phyloP scores from a whole-genome alignment of 2,329 filamentous ascomycete species.

The Pestalotiopsis sp. region DNA sequence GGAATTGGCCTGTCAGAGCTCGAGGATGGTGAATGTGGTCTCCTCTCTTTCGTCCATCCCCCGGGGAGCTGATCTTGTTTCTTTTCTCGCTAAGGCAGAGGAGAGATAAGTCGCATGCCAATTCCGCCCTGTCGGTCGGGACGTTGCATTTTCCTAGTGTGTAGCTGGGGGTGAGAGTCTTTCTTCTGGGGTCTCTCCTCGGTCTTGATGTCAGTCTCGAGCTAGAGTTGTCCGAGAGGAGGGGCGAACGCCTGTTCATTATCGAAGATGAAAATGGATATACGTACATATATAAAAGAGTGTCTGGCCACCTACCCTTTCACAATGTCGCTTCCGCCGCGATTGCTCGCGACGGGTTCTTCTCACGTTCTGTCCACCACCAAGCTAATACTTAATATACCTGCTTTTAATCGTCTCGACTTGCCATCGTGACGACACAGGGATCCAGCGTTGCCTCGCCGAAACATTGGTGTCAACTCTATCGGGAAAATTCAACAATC shows the following conservation, averaged over 20 bases:
- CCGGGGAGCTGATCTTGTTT: background rate
- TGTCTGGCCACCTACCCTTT: background rate
- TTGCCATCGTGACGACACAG: too few species aligned
- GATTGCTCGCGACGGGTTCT: background rate
- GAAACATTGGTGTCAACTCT: background rate
- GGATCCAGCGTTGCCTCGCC: too few species aligned
- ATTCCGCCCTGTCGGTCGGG: conserved; percentile 8
- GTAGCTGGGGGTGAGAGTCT: background rate
- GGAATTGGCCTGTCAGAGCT: conserved; percentile 27
- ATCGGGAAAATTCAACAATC: background rate
- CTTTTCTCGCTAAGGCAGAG: background rate
- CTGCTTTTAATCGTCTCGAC: too few species aligned
- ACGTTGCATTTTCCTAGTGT: background rate
- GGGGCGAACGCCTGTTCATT: background rate
- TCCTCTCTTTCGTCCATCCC: background rate
- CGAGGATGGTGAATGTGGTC: conserved; percentile 27
- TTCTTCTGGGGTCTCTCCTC: background rate
- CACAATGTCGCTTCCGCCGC: background rate
- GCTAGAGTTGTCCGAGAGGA: background rate
- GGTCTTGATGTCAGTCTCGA: conserved; percentile 13
- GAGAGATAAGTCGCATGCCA: conserved; percentile 1
- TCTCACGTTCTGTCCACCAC: too few species aligned
- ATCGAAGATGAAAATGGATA: conserved; percentile 15
- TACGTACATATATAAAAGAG: conserved; percentile 14
- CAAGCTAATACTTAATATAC: too few species aligned